These are phyloP conservation scores for Botryotinia convoluta DNA, from an alignment of 2,329 filamentous ascomycete genomes.

Conservation along the genomic window DNA sequence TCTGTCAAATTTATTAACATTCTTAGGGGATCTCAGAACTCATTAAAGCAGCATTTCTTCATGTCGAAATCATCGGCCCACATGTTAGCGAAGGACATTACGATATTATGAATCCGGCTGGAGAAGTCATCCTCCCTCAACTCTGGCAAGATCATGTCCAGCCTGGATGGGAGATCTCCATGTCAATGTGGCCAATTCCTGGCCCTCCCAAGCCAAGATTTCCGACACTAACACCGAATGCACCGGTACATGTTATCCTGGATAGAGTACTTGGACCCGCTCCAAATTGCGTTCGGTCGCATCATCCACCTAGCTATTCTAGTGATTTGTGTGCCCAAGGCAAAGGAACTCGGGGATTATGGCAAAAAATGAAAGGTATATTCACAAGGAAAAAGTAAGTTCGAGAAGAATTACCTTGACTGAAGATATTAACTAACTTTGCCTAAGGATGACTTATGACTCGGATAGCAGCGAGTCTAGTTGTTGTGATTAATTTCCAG, in stretches of 20 bases:
- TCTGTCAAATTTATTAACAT: constrained; percentile 30
- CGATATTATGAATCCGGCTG: constrained; percentile 74
- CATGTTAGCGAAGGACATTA: constrained; percentile 78
- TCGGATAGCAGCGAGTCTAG: neutral
- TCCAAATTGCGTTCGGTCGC: neutral
- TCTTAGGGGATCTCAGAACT: constrained; percentile 82
- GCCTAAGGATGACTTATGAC: neutral
- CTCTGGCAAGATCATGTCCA: constrained; percentile 81
- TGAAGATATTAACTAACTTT: neutral
- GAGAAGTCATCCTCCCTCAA: constrained; percentile 76
- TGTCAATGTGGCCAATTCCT: constrained; percentile 64
- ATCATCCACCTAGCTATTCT: neutral
- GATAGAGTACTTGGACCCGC: neutral
- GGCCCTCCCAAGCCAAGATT: constrained; percentile 63
- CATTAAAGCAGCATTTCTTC: constrained; percentile 78
- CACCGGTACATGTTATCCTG: constrained; percentile 6
- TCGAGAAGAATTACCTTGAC: neutral
- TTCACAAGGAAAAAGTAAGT: constrained; percentile 5
- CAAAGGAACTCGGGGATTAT: neutral
- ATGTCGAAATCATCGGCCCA: constrained; percentile 72
- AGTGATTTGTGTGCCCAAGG: neutral
- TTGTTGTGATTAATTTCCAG: neutral
- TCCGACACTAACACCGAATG: constrained; percentile 50
- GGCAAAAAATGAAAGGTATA: neutral
- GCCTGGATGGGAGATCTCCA: constrained; percentile 70